Percentiles rank a stretch among this genome's conserved stretches.
Conservation (phyloP, 2,329 filamentous ascomycete genomes). For the Sporothrix variecibatus region DNA sequence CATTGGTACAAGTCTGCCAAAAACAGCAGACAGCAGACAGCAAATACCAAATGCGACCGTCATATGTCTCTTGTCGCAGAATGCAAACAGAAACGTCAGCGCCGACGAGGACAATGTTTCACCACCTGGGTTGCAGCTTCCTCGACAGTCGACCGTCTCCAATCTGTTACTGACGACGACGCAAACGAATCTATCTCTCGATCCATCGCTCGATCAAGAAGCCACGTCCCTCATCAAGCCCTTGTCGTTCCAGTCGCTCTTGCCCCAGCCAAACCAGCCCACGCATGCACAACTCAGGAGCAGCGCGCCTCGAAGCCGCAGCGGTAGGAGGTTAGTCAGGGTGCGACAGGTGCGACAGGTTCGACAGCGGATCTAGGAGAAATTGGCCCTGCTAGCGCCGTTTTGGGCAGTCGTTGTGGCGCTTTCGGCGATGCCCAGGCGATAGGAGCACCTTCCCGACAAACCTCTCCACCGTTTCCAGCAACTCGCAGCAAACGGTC, state of each 20-base stretch:
- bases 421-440: neutral
- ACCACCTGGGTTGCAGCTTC: neutral
- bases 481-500: neutral
- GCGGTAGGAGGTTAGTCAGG: neutral
- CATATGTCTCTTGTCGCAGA: neutral
- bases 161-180: neutral
- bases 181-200: neutral
- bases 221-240: neutral
- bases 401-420: neutral
- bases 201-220: neutral
- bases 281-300: neutral
- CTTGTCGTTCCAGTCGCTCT: neutral
- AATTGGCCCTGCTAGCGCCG: constrained; percentile 16
- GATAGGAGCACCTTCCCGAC: neutral
- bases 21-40: neutral
- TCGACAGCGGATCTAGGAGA: neutral
- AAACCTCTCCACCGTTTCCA: neutral
- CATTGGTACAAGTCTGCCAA: neutral
- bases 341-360: constrained; percentile 1
- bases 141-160: neutral
- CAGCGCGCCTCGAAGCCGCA: neutral
- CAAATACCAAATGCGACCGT: neutral
- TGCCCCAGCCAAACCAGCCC: neutral
- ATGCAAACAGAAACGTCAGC: neutral
- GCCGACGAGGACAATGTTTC: neutral